These are phyloP conservation scores for Cladosporium oxysporum DNA, from an alignment of 2,329 filamentous ascomycete genomes.

Conservation along the genomic window DNA sequence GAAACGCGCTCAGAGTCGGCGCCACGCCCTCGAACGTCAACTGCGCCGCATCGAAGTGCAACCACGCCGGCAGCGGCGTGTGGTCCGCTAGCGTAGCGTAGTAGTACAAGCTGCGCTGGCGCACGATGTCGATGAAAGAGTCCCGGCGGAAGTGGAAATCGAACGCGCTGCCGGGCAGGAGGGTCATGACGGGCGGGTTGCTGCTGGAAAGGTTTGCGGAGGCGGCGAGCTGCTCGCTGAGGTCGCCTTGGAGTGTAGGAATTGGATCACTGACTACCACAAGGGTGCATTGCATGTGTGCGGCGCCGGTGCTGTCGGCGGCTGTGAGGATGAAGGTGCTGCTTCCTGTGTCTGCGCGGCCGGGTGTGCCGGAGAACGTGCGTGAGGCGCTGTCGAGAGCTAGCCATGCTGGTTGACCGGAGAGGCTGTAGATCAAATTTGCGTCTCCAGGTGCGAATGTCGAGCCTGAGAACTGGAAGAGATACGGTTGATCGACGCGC, in stretches of 20 bases:
- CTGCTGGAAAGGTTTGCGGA: constrained; percentile 57
- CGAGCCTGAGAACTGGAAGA: constrained; percentile 69
- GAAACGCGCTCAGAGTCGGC: constrained; percentile 65
- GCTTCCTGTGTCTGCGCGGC: constrained; percentile 57
- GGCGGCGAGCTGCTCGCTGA: constrained; percentile 58
- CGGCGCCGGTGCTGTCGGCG: constrained; percentile 64
- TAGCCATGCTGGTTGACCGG: constrained; percentile 70
- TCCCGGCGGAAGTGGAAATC: constrained; percentile 46
- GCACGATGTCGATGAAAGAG: constrained; percentile 61
- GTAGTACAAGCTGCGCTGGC: constrained; percentile 59
- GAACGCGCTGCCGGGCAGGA: constrained; percentile 41
- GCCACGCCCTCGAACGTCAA: constrained; percentile 72
- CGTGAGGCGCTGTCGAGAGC: constrained; percentile 65
- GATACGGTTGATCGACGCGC: constrained; percentile 65
- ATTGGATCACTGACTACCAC: constrained; percentile 63
- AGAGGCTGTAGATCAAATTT: constrained; percentile 66
- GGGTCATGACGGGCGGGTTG: constrained; percentile 57
- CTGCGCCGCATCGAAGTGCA: constrained; percentile 66
- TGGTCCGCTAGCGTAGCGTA: constrained; percentile 76
- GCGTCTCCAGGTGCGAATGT: constrained; percentile 67
- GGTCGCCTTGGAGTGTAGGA: constrained; percentile 57
- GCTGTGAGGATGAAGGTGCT: constrained; percentile 68
- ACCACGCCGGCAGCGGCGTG: constrained; percentile 83
- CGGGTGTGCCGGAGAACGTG: constrained; percentile 71
- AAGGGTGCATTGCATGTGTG: constrained; percentile 66